phyloP scores from a whole-genome alignment of 2,329 filamentous ascomycete genomes.

The Diaporthe destruens region DNA sequence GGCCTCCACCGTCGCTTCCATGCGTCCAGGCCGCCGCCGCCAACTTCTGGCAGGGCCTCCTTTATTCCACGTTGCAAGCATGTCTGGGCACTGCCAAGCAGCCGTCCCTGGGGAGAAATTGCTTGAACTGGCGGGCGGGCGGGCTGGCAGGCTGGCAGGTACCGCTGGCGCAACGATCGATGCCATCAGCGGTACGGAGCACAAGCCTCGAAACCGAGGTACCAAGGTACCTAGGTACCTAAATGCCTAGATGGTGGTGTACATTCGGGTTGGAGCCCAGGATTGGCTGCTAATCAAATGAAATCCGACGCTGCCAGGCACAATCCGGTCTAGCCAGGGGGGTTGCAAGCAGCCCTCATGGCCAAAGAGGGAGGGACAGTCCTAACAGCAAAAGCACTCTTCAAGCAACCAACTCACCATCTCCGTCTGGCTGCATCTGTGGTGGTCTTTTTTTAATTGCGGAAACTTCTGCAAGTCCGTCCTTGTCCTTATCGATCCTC shows the following conservation, averaged over 20 bases:
- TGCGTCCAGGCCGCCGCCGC: constrained; percentile 30
- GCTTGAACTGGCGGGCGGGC: constrained; percentile 20
- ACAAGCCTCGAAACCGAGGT: no score
- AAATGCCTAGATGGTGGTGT: background rate
- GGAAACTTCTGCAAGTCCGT: constrained; percentile 30
- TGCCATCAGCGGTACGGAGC: background rate
- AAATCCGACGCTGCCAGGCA: constrained; percentile 35
- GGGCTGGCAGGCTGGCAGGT: background rate
- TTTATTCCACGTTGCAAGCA: constrained; percentile 27
- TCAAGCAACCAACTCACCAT: constrained; percentile 25
- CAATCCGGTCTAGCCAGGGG: constrained; percentile 34
- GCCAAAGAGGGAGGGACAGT: background rate
- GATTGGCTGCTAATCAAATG: constrained; percentile 32
- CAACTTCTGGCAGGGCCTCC: constrained; percentile 28
- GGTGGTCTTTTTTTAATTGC: constrained; percentile 13
- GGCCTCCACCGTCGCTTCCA: constrained; percentile 35
- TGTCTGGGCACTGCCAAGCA: constrained; percentile 26
- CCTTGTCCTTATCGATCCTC: constrained; percentile 32
- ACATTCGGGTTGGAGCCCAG: constrained; percentile 20
- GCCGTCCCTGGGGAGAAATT: constrained; percentile 30
- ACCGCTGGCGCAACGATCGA: constrained; percentile 18
- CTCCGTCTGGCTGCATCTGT: constrained; percentile 37
- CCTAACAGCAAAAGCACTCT: constrained; percentile 18
- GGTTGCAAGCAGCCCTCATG: constrained; percentile 15
- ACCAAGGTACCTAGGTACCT: no score